Percentiles rank a stretch among this genome's conserved stretches.
These are phyloP conservation scores for Nannizzia gypsea DNA, from an alignment of 2,329 filamentous ascomycete genomes.

Conservation along the genomic window DNA sequence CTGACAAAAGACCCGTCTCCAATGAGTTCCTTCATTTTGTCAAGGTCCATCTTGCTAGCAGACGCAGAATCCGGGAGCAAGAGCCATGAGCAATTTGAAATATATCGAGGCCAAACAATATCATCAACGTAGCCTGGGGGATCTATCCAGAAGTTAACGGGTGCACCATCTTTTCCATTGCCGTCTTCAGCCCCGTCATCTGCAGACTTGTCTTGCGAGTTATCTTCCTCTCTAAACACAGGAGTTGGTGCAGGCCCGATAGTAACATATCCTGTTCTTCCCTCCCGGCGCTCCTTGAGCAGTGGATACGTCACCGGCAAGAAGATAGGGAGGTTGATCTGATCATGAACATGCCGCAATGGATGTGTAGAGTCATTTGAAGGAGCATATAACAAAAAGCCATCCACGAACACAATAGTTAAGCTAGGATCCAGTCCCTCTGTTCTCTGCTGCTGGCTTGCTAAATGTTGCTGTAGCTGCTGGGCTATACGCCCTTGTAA, in stretches of 20 bases:
- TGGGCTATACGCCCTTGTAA: conserved; percentile 19
- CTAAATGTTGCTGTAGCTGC: conserved; percentile 12
- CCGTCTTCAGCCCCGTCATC: conserved; percentile 6
- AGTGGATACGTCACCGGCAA: conserved; percentile 53
- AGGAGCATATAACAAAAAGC: conserved; percentile 68
- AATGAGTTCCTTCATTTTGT: conserved; percentile 22
- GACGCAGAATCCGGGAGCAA: conserved; percentile 53
- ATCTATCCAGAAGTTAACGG: conserved; percentile 83
- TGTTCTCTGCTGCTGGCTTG: background rate
- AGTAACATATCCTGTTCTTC: conserved; percentile 37
- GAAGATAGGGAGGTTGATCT: conserved; percentile 65
- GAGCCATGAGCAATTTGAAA: conserved; percentile 66
- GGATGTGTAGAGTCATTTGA: conserved; percentile 21
- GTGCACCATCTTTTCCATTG: conserved; percentile 25
- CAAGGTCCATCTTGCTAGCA: conserved; percentile 8
- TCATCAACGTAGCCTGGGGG: conserved; percentile 88
- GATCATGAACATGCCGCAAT: conserved; percentile 21
- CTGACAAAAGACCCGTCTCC: conserved; percentile 26
- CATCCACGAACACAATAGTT: conserved; percentile 65
- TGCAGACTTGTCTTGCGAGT: background rate
- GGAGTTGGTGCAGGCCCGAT: conserved; percentile 29
- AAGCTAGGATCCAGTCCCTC: background rate
- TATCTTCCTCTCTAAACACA: background rate
- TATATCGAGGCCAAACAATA: conserved; percentile 94
- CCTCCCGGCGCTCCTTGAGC: conserved; percentile 31